Evolutionary conservation across 2,329 filamentous ascomycete species (phyloP).

Genomic region (Pseudogymnoascus sp.): DNA sequence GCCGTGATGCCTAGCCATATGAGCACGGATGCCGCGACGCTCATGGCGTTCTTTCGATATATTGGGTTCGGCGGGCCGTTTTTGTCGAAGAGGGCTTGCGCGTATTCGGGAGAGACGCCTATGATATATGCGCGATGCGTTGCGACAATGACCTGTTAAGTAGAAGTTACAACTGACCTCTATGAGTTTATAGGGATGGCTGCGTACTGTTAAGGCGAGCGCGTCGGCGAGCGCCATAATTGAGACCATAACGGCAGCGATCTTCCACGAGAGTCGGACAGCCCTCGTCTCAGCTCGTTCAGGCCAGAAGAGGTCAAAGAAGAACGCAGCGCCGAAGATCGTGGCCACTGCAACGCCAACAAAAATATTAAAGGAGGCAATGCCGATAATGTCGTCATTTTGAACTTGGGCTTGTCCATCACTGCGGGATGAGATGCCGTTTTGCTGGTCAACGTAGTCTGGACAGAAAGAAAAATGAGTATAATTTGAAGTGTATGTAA

Average conservation of each 20-base stretch:
- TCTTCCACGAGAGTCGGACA: conserved; percentile 46
- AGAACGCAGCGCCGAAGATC: conserved; percentile 51
- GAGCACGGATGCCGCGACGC: background rate
- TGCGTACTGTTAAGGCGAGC: conserved; percentile 37
- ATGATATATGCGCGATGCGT: conserved; percentile 37
- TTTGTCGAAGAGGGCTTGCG: conserved; percentile 10
- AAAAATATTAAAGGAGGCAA: conserved; percentile 50
- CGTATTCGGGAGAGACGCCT: conserved; percentile 28
- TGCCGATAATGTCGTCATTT: conserved; percentile 48
- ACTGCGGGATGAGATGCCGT: conserved; percentile 34
- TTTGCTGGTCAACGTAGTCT: conserved; percentile 49
- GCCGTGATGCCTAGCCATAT: background rate
- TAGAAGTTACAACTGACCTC: background rate
- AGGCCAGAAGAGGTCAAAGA: conserved; percentile 55
- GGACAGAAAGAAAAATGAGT: background rate
- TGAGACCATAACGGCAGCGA: conserved; percentile 40
- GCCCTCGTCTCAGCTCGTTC: conserved; percentile 40
- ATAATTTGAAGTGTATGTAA: background rate
- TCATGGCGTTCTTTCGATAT: background rate
- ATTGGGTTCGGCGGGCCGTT: background rate
- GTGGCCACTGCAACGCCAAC: conserved; percentile 48
- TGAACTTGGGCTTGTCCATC: conserved; percentile 34
- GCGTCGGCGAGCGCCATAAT: conserved; percentile 39
- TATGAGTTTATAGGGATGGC: background rate
- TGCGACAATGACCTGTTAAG: conserved; percentile 36